Percentiles rank a stretch among this genome's conserved stretches.
phyloP scores from a whole-genome alignment of 805 yeast genomes.

The Candida dajiaensis region DNA sequence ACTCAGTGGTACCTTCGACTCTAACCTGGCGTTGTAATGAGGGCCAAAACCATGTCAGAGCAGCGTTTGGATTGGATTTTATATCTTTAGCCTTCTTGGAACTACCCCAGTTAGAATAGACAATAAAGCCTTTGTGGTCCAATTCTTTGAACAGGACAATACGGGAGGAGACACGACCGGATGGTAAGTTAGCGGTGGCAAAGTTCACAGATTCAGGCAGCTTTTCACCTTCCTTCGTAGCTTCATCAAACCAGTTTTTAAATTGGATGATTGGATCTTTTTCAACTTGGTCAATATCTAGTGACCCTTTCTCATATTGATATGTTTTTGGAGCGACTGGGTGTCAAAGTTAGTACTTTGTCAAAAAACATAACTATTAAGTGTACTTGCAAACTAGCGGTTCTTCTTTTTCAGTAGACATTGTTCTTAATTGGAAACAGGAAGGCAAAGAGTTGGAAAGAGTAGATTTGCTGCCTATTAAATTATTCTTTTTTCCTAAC shows the following conservation, averaged over 20 bases:
- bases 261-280: constrained; percentile 72
- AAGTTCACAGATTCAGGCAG: constrained; percentile 82
- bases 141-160: constrained; percentile 85
- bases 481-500: background rate
- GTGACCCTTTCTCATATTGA: constrained; percentile 68
- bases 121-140: constrained; percentile 75
- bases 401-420: constrained; percentile 12
- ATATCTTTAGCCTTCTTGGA: constrained; percentile 78
- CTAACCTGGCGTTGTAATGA: constrained; percentile 87
- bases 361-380: background rate
- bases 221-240: constrained; percentile 45
- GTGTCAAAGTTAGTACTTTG: background rate
- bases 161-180: constrained; percentile 85
- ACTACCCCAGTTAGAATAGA: constrained; percentile 88
- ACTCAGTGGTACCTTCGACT: constrained; percentile 80
- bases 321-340: constrained; percentile 77
- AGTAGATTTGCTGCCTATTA: background rate
- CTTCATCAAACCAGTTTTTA: constrained; percentile 79
- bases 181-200: constrained; percentile 84
- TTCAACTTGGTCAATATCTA: constrained; percentile 48
- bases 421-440: background rate
- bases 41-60: constrained; percentile 90
- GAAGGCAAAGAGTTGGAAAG: background rate
- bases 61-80: constrained; percentile 67
- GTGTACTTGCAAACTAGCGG: constrained; percentile 21